Conservation (phyloP, 768 basidiomycete species). For the Kwoniella newhampshirensis region DNA sequence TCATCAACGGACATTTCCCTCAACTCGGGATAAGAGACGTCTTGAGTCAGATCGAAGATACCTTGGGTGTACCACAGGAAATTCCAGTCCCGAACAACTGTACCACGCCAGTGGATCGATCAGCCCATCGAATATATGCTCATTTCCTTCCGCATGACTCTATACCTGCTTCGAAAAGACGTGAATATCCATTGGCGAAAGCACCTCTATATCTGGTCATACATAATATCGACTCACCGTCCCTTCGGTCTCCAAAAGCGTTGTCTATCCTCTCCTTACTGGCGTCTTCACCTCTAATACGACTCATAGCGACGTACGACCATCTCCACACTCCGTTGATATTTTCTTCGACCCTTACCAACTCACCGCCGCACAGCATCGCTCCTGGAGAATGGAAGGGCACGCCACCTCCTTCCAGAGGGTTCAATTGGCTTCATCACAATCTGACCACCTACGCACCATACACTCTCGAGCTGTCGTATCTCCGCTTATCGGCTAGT, state of each 20-base stretch:
- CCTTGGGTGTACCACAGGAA: slow-evolving; percentile 50
- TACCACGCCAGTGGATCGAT: slow-evolving; percentile 60
- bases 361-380: slow-evolving; percentile 36
- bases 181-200: slow-evolving; percentile 45
- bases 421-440: slow-evolving; percentile 62
- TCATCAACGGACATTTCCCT: slow-evolving; percentile 76
- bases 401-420: slow-evolving; percentile 32
- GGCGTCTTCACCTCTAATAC: slow-evolving; percentile 71
- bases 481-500: slow-evolving; percentile 39
- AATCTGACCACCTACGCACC: slow-evolving; percentile 80
- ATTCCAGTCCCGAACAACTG: slow-evolving; percentile 22
- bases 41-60: slow-evolving; percentile 48
- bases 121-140: slow-evolving; percentile 65
- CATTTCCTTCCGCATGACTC: slow-evolving; percentile 58
- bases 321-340: slow-evolving; percentile 78
- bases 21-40: slow-evolving; percentile 69
- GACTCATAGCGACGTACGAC: slow-evolving; percentile 81
- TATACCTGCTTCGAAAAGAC: slow-evolving; percentile 13
- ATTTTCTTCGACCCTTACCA: slow-evolving; percentile 61
- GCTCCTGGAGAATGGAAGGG: slow-evolving; percentile 55
- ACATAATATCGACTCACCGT: slow-evolving; percentile 81
- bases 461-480: slow-evolving; percentile 72
- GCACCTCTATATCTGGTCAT: slow-evolving; percentile 71
- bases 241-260: slow-evolving; percentile 65
- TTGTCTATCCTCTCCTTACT: slow-evolving; percentile 70